phyloP scores from a whole-genome alignment of 2,329 filamentous ascomycete genomes.

The Fusarium sp. region DNA sequence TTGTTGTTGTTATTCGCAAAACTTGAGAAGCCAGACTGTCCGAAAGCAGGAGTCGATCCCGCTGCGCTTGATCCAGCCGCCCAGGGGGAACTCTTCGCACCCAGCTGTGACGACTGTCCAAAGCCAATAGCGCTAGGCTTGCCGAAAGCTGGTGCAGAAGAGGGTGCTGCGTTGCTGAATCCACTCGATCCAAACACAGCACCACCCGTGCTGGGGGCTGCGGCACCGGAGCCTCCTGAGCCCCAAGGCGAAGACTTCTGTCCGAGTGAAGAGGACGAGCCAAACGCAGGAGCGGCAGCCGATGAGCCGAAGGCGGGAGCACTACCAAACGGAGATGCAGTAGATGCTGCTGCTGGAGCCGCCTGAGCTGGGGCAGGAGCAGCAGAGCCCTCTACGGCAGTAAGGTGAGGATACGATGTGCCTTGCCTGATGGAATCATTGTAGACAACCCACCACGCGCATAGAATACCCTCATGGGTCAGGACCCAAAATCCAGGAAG shows the following conservation, averaged over 20 bases:
- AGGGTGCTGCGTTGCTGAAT: slow-evolving; percentile 53
- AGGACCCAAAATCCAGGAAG: slow-evolving; percentile 84
- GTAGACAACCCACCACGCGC: slow-evolving; percentile 92
- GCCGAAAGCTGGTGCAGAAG: slow-evolving; percentile 58
- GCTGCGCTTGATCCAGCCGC: slow-evolving; percentile 43
- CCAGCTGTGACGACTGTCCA: slow-evolving; percentile 60
- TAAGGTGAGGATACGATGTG: slow-evolving; percentile 75
- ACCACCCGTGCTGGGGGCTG: slow-evolving; percentile 46
- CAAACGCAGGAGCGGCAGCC: slow-evolving; percentile 55
- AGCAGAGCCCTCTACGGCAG: slow-evolving; percentile 53
- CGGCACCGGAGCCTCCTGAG: slow-evolving; percentile 44
- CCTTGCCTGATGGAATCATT: slow-evolving; percentile 80
- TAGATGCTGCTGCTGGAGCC: slow-evolving; percentile 40
- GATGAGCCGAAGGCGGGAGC: slow-evolving; percentile 54
- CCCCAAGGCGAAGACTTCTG: slow-evolving; percentile 62
- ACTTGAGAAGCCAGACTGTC: slow-evolving; percentile 60
- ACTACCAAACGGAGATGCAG: slow-evolving; percentile 47
- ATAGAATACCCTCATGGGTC: slow-evolving; percentile 86
- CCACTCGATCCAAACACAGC: slow-evolving; percentile 55
- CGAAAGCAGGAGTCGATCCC: slow-evolving; percentile 57
- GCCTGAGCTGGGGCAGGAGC: slow-evolving; percentile 44
- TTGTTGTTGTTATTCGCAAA: slow-evolving; percentile 49
- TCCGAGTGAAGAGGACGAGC: slow-evolving; percentile 58
- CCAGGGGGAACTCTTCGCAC: slow-evolving; percentile 63
- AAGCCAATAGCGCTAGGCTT: slow-evolving; percentile 59